Evolutionary conservation across 805 yeast species (phyloP).

Genomic region (Candida railenensis): DNA sequence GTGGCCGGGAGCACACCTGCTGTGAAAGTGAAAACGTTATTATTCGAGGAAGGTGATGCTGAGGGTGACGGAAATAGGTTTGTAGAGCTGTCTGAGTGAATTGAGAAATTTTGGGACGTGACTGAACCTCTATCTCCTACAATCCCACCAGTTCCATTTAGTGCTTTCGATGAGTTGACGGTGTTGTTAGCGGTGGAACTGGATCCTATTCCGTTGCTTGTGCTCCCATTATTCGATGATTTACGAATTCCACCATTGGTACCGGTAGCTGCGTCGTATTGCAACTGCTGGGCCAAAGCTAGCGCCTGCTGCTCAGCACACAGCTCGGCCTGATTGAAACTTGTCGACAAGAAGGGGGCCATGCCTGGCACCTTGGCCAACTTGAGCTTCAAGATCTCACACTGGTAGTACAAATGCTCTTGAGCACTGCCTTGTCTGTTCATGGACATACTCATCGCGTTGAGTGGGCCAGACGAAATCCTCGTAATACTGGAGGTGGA

Average conservation of each 20-base stretch:
- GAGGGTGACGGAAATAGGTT: conserved; percentile 22
- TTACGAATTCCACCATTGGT: conserved; percentile 5
- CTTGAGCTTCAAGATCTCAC: conserved; percentile 54
- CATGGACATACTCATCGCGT: conserved; percentile 48
- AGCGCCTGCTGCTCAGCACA: conserved; percentile 72
- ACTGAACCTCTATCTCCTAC: conserved; percentile 33
- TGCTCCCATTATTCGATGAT: conserved; percentile 9
- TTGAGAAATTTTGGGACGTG: conserved; percentile 33
- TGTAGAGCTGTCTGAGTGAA: conserved; percentile 32
- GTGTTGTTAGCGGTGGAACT: no score
- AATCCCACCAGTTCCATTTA: conserved; percentile 5
- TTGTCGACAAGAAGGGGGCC: conserved; percentile 63
- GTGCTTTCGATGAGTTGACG: no score
- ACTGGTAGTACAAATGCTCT: conserved; percentile 71
- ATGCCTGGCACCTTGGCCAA: conserved; percentile 63
- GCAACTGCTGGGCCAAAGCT: conserved; percentile 42
- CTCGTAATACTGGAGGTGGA: conserved; percentile 33
- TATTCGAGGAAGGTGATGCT: conserved; percentile 15
- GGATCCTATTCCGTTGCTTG: conserved; percentile 3
- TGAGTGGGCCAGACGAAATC: conserved; percentile 47
- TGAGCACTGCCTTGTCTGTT: conserved; percentile 60
- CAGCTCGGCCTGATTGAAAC: conserved; percentile 64
- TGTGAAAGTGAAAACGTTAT: conserved; percentile 57
- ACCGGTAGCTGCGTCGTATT: conserved; percentile 14
- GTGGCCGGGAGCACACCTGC: conserved; percentile 78